Evolutionary conservation across 2,329 filamentous ascomycete genomes (phyloP), one percentile per base, ranked within the genome.

Genomic region (Clarireedia hainanense): DNA sequence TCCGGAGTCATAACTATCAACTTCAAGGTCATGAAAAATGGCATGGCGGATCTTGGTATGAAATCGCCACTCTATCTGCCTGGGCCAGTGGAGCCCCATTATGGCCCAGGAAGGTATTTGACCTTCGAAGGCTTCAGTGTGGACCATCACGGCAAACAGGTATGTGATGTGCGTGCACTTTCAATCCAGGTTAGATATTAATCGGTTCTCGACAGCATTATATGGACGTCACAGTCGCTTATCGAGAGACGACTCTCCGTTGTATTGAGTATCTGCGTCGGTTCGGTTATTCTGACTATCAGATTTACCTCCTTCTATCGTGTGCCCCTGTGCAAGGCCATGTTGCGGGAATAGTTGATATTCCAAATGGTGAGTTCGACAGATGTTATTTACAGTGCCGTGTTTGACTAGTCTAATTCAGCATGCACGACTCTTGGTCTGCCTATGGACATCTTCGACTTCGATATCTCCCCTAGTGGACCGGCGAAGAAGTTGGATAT

Each of bases 391-490:
- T 26, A 2, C 15, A 17, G 6, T 47, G 36, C 12, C 24, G 20
- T 52, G 12, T 24, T 20, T 20, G 14, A 40, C 40, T 60, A 46
- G 59, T 48, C 10, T 46, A 1, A 64, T 57, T 17, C 34, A 57
- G 89, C 88, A 0, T 96, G 91, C 68, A 95, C 91, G 4, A 96
- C 91, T 0, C 75, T 96, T 57, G 91, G 90, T 0, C 69, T 96
- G 53, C 91, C 91, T 1, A 89, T 95, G 77, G 91, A 96, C 72
- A 95, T 96, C 52, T 96, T 96, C 65, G 89, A 94, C 67, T 95
- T 96, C 71, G 91, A 96, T 68, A 92, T 96, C 63, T 81, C 83
- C 47, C 89, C 90, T 0, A 63, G 59, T 2, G 77, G 78, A 55
- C 76, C 75, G 5, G 80, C 79, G 2, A 74, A 80, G 67, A 81